Percentiles rank a stretch among this genome's conserved stretches.
These are phyloP conservation scores for Pisolithus microcarpus DNA, from an alignment of 768 basidiomycete genomes.

Conservation along the genomic window DNA sequence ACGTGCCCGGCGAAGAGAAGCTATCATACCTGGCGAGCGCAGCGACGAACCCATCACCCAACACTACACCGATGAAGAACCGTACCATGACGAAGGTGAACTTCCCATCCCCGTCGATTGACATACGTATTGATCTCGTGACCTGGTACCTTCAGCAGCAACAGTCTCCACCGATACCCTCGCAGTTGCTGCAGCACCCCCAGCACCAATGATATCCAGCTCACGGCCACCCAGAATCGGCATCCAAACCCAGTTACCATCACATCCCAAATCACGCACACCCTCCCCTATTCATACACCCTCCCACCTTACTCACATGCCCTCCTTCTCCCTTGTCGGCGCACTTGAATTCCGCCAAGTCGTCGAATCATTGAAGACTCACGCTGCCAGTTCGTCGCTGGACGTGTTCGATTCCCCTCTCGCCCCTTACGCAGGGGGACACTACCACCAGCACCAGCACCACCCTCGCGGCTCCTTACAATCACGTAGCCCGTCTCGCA, in stretches of 20 bases:
- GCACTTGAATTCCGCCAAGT: conserved; percentile 95
- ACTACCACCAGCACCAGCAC: conserved; percentile 68
- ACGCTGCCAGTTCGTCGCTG: conserved; percentile 55
- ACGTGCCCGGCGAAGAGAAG: conserved; percentile 39
- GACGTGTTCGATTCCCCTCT: conserved; percentile 58
- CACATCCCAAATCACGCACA: conserved; percentile 36
- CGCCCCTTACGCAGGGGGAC: conserved; percentile 71
- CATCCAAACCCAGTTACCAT: conserved; percentile 34
- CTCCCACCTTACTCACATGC: conserved; percentile 45
- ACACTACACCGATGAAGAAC: conserved; percentile 35
- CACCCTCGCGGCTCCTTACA: conserved; percentile 24
- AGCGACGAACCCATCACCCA: conserved; percentile 34
- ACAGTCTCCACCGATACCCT: conserved; percentile 4
- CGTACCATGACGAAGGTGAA: conserved; percentile 62
- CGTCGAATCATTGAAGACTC: conserved; percentile 67
- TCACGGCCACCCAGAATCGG: conserved; percentile 31
- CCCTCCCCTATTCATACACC: conserved; percentile 41
- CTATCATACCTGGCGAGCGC: conserved; percentile 53
- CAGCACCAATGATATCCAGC: conserved; percentile 29
- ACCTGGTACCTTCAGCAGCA: conserved; percentile 6
- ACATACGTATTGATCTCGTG: conserved; percentile 1
- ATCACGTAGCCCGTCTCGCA: conserved; percentile 26
- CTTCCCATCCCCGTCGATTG: neutral
- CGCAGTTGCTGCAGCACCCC: conserved; percentile 20
- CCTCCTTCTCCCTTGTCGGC: conserved; percentile 86